phyloP scores from a whole-genome alignment of 2,329 filamentous ascomycete genomes.

The Beauveria sp. region DNA sequence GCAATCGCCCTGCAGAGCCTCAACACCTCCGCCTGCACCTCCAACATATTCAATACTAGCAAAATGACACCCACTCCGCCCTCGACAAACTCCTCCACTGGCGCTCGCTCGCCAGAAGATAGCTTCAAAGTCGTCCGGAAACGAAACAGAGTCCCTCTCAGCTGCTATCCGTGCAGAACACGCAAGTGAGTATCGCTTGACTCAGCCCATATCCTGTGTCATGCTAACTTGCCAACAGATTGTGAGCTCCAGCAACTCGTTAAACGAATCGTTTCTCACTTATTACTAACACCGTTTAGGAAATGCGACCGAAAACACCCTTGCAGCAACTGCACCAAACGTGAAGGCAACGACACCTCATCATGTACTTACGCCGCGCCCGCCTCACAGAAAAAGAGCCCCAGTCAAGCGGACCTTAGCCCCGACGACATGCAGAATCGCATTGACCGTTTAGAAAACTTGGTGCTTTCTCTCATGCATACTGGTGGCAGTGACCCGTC shows the following conservation, averaged over 20 bases:
- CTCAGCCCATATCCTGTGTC: background rate
- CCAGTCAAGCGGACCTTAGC: slow-evolving; percentile 50
- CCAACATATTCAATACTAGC: background rate
- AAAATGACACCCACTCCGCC: slow-evolving; percentile 69
- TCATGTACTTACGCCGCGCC: slow-evolving; percentile 81
- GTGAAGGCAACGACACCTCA: slow-evolving; percentile 70
- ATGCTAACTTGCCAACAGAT: slow-evolving; percentile 26
- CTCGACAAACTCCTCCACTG: slow-evolving; percentile 69
- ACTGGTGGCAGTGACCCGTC: slow-evolving; percentile 55
- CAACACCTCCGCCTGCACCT: background rate
- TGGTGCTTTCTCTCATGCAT: slow-evolving; percentile 92
- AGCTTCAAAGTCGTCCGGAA: slow-evolving; percentile 85
- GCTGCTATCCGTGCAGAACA: slow-evolving; percentile 83
- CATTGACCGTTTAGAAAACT: slow-evolving; percentile 86
- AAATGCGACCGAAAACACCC: slow-evolving; percentile 91
- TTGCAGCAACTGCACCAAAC: slow-evolving; percentile 91
- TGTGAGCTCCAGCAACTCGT: slow-evolving; percentile 19
- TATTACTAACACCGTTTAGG: slow-evolving; percentile 38
- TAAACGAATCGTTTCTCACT: background rate
- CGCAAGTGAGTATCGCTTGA: slow-evolving; percentile 60
- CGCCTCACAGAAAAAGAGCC: slow-evolving; percentile 63
- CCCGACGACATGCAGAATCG: slow-evolving; percentile 98
- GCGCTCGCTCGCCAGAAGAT: slow-evolving; percentile 72
- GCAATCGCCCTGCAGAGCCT: background rate
- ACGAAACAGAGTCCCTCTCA: slow-evolving; percentile 84